These are phyloP conservation scores for Anisodus tanguticus DNA, from an alignment of 257 asterid genomes.

Conservation along the genomic window DNA sequence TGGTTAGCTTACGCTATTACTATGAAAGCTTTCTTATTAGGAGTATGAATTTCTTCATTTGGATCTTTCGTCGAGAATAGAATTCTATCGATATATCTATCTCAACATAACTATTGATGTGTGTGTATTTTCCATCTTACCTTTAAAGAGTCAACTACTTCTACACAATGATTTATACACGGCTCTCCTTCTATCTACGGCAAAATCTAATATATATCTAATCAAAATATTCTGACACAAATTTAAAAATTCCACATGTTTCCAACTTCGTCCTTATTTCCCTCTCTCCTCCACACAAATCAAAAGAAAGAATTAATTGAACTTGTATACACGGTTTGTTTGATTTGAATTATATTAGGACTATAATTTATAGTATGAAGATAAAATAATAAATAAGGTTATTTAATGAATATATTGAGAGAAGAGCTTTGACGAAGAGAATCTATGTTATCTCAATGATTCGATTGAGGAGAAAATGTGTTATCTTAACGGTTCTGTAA, in stretches of 20 bases:
- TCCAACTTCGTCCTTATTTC: neutral
- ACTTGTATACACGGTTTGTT: neutral
- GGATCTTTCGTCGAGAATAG: too few species aligned
- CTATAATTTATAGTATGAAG: neutral
- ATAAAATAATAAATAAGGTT: neutral
- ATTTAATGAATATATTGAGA: neutral
- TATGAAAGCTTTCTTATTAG: too few species aligned
- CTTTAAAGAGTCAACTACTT: conserved; percentile 24
- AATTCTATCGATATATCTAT: too few species aligned
- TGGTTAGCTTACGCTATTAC: too few species aligned
- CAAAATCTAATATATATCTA: neutral
- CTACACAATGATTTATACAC: neutral
- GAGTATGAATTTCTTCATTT: too few species aligned
- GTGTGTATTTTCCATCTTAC: neutral
- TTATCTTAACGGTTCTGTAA: too few species aligned
- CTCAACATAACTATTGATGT: too few species aligned
- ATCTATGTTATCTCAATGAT: too few species aligned
- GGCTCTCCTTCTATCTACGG: neutral
- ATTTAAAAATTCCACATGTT: neutral
- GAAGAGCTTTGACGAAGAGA: too few species aligned
- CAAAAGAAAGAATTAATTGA: neutral
- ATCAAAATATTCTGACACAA: neutral
- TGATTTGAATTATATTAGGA: neutral
- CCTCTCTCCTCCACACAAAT: neutral
- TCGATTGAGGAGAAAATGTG: too few species aligned